Conservation (phyloP, 345 rosid species). For the Eucalyptus regnans region DNA sequence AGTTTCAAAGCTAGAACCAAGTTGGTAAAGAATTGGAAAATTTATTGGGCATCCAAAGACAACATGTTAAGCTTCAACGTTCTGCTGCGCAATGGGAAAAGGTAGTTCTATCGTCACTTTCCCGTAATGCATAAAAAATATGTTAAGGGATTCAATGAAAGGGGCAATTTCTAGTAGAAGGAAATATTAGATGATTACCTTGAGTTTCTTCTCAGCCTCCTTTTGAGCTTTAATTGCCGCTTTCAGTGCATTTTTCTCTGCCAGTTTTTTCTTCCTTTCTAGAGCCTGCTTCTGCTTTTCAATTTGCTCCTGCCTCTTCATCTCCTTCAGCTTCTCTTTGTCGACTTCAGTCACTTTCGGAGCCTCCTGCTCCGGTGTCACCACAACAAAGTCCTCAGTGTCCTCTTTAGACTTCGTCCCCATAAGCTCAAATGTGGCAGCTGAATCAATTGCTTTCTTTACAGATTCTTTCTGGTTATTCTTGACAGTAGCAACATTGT, state of each 20-base stretch:
- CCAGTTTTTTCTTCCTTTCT: constrained; percentile 94
- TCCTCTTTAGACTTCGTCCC: constrained; percentile 24
- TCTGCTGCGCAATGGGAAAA: neutral
- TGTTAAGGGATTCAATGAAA: neutral
- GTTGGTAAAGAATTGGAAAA: neutral
- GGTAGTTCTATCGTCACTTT: neutral
- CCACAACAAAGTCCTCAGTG: neutral
- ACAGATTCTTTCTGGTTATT: constrained; percentile 33
- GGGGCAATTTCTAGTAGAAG: neutral
- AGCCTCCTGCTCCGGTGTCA: neutral
- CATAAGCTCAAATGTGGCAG: constrained; percentile 14
- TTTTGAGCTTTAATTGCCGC: constrained; percentile 84
- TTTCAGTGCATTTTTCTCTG: constrained; percentile 87
- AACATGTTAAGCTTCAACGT: neutral
- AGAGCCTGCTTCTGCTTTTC: constrained; percentile 80
- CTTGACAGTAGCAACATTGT: constrained; percentile 14
- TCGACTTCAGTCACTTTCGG: constrained; percentile 25
- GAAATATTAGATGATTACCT: constrained; percentile 33
- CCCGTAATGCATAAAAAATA: neutral
- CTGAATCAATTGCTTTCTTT: constrained; percentile 24
- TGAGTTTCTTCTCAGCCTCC: constrained; percentile 88
- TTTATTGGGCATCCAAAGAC: neutral
- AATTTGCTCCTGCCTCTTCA: constrained; percentile 79
- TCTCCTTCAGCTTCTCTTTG: constrained; percentile 65
- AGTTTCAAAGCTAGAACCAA: neutral